Evolutionary conservation across 768 basidiomycete genomes (phyloP).

Genomic region (Psilocybe azurescens): DNA sequence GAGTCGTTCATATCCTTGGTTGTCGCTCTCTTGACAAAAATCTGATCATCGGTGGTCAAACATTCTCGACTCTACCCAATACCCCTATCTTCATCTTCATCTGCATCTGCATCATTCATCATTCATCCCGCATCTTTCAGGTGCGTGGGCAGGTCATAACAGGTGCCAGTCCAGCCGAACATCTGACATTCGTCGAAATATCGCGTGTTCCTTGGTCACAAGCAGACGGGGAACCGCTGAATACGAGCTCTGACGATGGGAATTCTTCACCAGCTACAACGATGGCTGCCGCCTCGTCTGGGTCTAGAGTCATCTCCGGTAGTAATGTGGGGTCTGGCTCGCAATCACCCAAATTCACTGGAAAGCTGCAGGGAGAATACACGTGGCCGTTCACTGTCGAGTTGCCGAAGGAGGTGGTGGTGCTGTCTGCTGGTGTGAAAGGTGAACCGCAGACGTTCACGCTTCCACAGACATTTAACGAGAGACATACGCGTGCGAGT

Average conservation of each 20-base stretch:
- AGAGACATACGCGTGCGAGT: constrained; percentile 39
- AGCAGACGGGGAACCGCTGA: constrained; percentile 29
- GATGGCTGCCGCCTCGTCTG: not conserved
- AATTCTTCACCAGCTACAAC: not conserved
- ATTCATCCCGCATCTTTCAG: constrained; percentile 22
- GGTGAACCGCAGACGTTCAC: constrained; percentile 26
- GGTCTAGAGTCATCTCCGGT: not conserved
- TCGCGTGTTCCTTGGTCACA: constrained; percentile 39
- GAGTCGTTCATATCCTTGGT: constrained; percentile 13
- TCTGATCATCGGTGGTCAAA: not conserved
- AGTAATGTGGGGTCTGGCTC: not conserved
- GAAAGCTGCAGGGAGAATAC: constrained; percentile 39
- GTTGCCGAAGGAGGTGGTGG: constrained; percentile 40
- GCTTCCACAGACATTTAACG: constrained; percentile 43
- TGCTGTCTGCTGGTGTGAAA: constrained; percentile 21
- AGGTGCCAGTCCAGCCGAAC: constrained; percentile 36
- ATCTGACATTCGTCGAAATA: constrained; percentile 39
- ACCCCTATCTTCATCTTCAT: not conserved
- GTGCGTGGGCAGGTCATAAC: constrained; percentile 42
- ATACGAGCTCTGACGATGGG: constrained; percentile 12
- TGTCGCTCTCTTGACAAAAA: not conserved
- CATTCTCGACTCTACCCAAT: not conserved
- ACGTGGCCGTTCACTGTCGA: constrained; percentile 42
- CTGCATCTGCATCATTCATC: not conserved
- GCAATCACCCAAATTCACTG: constrained; percentile 15